Evolutionary conservation across 345 rosid genomes (phyloP).

Genomic region (Gossypium sturtianum): DNA sequence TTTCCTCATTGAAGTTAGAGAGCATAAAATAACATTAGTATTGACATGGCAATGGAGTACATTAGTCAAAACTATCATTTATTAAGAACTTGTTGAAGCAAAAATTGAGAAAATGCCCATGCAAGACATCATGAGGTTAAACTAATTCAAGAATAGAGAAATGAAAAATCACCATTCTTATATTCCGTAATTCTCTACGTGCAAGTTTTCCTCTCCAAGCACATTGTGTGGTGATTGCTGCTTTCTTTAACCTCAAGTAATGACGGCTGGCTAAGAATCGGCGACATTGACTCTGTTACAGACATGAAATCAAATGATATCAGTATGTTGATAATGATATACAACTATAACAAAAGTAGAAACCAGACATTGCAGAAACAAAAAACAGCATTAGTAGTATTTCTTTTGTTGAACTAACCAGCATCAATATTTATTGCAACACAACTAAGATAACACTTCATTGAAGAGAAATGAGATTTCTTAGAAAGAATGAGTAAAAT

Average conservation of each 20-base stretch:
- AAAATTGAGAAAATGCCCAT: slow-evolving; percentile 1
- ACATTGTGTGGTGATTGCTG: slow-evolving; percentile 64
- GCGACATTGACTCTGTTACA: slow-evolving; percentile 63
- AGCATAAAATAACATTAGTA: not conserved
- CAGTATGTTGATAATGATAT: not conserved
- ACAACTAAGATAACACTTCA: not conserved
- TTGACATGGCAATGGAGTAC: not conserved
- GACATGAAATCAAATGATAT: slow-evolving; percentile 10
- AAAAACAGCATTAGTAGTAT: not conserved
- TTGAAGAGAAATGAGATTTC: not conserved
- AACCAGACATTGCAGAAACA: not conserved
- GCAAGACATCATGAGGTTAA: slow-evolving; percentile 1
- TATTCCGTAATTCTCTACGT: slow-evolving; percentile 61
- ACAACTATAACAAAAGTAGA: not conserved
- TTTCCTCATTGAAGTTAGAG: not conserved
- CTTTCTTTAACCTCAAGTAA: slow-evolving; percentile 53
- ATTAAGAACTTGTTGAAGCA: not conserved
- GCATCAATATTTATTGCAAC: not conserved
- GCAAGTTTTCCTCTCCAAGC: slow-evolving; percentile 79
- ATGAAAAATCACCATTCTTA: slow-evolving; percentile 53
- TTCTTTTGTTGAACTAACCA: slow-evolving; percentile 1
- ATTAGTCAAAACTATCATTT: not conserved
- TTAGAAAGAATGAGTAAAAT: not conserved
- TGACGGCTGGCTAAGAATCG: slow-evolving; percentile 42
- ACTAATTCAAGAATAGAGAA: slow-evolving; percentile 8